Evolutionary conservation across 257 asterid genomes (phyloP).

Genomic region (Voacanga thouarsii): DNA sequence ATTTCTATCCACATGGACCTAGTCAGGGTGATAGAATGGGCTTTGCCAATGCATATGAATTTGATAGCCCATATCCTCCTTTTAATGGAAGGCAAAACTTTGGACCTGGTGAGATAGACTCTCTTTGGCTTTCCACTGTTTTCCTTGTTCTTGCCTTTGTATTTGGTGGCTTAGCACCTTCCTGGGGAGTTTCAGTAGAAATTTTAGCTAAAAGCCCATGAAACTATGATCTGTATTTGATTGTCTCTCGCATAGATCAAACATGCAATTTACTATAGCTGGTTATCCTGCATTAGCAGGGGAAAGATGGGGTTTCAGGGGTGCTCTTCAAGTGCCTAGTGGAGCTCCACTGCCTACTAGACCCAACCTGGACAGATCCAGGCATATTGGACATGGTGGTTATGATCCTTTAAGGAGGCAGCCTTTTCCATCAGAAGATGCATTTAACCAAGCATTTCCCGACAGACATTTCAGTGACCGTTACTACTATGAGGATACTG

Average conservation of each 20-base stretch:
- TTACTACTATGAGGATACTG: conserved; percentile 35
- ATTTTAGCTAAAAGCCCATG: neutral
- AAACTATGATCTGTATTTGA: neutral
- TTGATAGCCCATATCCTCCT: conserved; percentile 34
- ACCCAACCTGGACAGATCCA: conserved; percentile 34
- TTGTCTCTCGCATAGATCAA: neutral
- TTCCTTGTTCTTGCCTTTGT: neutral
- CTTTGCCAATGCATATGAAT: conserved; percentile 29
- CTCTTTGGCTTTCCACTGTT: neutral
- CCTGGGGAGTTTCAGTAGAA: neutral
- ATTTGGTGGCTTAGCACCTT: neutral
- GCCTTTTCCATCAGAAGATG: conserved; percentile 43
- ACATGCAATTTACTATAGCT: neutral
- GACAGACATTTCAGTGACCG: conserved; percentile 47
- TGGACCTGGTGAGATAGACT: conserved; percentile 42
- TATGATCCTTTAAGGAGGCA: conserved; percentile 40
- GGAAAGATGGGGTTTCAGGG: conserved; percentile 51
- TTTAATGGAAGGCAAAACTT: conserved; percentile 39
- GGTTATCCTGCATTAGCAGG: conserved; percentile 30
- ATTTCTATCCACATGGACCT: conserved; percentile 36
- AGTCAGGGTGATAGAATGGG: conserved; percentile 40
- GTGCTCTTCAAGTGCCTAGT: conserved; percentile 32
- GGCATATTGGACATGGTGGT: conserved; percentile 33
- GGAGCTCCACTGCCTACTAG: conserved; percentile 31
- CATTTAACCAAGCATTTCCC: conserved; percentile 34